phyloP scores from a whole-genome alignment of 2,329 filamentous ascomycete species.

The Aureobasidium sp. region DNA sequence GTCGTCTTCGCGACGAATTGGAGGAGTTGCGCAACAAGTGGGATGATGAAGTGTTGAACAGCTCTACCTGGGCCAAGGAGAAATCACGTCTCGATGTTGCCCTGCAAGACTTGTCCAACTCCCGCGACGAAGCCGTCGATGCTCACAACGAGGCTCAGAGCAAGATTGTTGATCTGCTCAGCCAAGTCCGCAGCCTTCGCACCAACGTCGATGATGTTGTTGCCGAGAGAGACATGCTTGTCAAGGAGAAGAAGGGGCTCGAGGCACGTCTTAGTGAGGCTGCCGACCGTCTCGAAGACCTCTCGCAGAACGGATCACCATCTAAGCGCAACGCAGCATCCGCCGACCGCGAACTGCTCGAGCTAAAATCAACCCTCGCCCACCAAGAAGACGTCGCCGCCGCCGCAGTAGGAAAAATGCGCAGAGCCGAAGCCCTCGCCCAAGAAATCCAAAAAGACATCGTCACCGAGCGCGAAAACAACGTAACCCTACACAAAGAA shows the following conservation, averaged over 20 bases:
- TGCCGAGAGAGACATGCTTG: constrained; percentile 74
- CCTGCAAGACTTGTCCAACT: constrained; percentile 77
- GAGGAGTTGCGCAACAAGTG: constrained; percentile 93
- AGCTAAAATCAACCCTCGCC: constrained; percentile 79
- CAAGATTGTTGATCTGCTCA: constrained; percentile 83
- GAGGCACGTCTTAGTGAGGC: constrained; percentile 82
- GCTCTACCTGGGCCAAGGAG: constrained; percentile 97
- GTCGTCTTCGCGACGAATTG: constrained; percentile 85
- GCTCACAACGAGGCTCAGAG: constrained; percentile 93
- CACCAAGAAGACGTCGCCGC: constrained; percentile 90
- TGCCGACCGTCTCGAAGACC: constrained; percentile 78
- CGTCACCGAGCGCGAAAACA: constrained; percentile 73
- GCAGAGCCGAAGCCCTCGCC: constrained; percentile 78
- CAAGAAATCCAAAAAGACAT: constrained; percentile 93
- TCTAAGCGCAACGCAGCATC: constrained; percentile 83
- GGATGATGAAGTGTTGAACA: constrained; percentile 97
- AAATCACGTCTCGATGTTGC: constrained; percentile 87
- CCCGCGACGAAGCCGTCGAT: constrained; percentile 85
- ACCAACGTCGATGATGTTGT: constrained; percentile 79
- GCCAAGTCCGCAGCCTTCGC: constrained; percentile 78
- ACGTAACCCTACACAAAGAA: constrained; percentile 75
- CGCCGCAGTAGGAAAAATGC: constrained; percentile 95
- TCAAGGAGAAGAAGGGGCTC: constrained; percentile 83
- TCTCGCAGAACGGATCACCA: constrained; percentile 69
- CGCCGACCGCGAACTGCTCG: constrained; percentile 81